Conservation (phyloP, 495 filamentous ascomycete species). For the Cercophora newfieldiana region DNA sequence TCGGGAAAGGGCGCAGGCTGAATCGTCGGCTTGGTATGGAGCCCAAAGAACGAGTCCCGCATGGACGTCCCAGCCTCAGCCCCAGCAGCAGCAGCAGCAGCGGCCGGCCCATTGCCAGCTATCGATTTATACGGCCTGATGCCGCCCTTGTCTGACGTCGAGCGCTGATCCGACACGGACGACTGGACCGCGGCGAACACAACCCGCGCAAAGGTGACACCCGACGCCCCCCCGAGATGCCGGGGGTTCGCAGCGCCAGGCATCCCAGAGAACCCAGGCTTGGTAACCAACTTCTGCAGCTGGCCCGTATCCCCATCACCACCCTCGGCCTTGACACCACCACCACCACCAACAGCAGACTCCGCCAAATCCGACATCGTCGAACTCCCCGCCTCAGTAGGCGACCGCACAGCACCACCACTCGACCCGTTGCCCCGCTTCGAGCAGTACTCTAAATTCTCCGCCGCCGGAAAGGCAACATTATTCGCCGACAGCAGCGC, state of each 20-base stretch:
- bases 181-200: slow-evolving; percentile 94
- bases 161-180: slow-evolving; percentile 69
- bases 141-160: slow-evolving; percentile 52
- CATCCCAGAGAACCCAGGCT: slow-evolving; percentile 74
- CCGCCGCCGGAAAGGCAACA: slow-evolving; percentile 70
- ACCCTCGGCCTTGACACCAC: slow-evolving; percentile 39
- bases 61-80: slow-evolving; percentile 65
- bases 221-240: slow-evolving; percentile 82
- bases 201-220: slow-evolving; percentile 91
- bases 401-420: slow-evolving; percentile 43
- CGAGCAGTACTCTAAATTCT: slow-evolving; percentile 73
- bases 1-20: slow-evolving; percentile 83
- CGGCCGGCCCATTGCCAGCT: slow-evolving; percentile 37
- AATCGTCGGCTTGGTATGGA: slow-evolving; percentile 87
- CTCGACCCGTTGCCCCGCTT: slow-evolving; percentile 53
- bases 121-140: slow-evolving; percentile 44
- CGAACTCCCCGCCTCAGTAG: slow-evolving; percentile 38
- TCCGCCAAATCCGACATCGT: slow-evolving; percentile 27
- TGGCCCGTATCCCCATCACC: slow-evolving; percentile 35
- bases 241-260: slow-evolving; percentile 74
- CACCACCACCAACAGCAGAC: slow-evolving; percentile 25
- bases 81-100: too few species aligned
- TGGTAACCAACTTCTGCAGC: slow-evolving; percentile 62
- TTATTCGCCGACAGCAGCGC: slow-evolving; percentile 67
- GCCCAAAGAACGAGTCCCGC: slow-evolving; percentile 92